Conservation (phyloP, 768 basidiomycete species). For the Rhizopogon vulgaris region DNA sequence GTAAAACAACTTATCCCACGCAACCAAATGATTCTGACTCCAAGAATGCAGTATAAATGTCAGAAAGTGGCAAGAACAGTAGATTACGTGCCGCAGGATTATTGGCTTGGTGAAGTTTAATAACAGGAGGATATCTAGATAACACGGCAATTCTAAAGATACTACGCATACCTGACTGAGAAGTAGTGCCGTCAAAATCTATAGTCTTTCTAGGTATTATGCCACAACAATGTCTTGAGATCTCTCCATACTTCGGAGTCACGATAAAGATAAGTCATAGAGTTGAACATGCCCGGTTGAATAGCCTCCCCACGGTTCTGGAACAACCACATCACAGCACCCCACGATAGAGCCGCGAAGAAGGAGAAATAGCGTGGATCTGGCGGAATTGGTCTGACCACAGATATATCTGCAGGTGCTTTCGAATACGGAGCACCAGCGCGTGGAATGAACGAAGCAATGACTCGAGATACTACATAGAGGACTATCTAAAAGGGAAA, state of each 20-base stretch:
- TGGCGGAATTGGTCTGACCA: slow-evolving; percentile 72
- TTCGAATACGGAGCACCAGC: slow-evolving; percentile 49
- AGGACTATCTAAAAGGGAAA: slow-evolving; percentile 71
- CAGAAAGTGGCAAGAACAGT: slow-evolving; percentile 45
- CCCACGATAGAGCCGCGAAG: slow-evolving; percentile 90
- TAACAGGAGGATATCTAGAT: slow-evolving; percentile 16
- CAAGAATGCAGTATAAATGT: slow-evolving; percentile 52
- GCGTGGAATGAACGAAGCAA: slow-evolving; percentile 89
- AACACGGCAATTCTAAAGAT: not conserved
- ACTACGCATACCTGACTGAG: too few species aligned
- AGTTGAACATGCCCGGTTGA: slow-evolving; percentile 95
- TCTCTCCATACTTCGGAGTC: slow-evolving; percentile 86
- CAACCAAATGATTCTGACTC: slow-evolving; percentile 4
- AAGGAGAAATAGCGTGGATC: slow-evolving; percentile 78
- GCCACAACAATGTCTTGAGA: slow-evolving; percentile 84
- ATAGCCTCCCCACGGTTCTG: slow-evolving; percentile 81
- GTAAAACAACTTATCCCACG: slow-evolving; percentile 31
- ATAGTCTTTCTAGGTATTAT: slow-evolving; percentile 53
- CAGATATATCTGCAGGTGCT: slow-evolving; percentile 33
- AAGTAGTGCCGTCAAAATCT: slow-evolving; percentile 2
- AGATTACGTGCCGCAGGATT: slow-evolving; percentile 32
- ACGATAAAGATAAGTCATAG: slow-evolving; percentile 92
- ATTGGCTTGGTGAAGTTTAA: slow-evolving; percentile 1
- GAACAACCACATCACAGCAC: slow-evolving; percentile 95
- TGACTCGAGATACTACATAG: slow-evolving; percentile 88